Base-by-base conservation (phyloP, 192 early-diverging fungal species). In the Coemansia sp. region DNA sequence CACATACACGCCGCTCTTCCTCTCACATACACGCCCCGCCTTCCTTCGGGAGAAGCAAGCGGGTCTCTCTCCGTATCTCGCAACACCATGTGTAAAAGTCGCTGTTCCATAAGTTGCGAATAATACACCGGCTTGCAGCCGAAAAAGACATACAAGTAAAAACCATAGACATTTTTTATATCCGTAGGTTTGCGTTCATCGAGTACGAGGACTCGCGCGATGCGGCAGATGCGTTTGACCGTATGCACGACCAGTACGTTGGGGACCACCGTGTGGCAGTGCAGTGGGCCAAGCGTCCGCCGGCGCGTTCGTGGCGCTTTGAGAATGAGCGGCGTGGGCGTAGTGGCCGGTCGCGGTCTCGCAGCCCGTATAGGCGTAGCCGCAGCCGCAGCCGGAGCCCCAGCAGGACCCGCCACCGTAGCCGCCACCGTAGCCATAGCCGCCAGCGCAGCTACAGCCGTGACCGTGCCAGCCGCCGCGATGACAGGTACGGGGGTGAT, bases 161-260 rank as follows among this genome's bases (percentile, higher is more conserved):
- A 18, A 43, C 20, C 22, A 21, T 41, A 41, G 23, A 41, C 22
- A 22, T 12, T 9, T 18, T n/a, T n/a, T n/a, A n/a, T n/a, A n/a
- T n/a, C n/a, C n/a, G n/a, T 59, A 92, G 88, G 34, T 95, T 87
- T 78, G 92, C 94, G 11, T 97, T 95, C 82, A 85, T 95, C 33
- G 94, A 97, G 78, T 95, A 85, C 67, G 90, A 93, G 55, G 88
- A 95, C 61, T 67, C 78, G 50, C 77, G 87, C 37, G 94, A 98
- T 61, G 89, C 90, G 18, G 87, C 83, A 16, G 92, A 95, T 61
- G 92, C 94, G n/a, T 91, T 82, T 49, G 78, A 91, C 56, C 89
- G 89, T 31, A 90, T 98, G 91, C 91, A 90, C 56, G 86, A 86
- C 37, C 55, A 82, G 47, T 75, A 81, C 26, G 58, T 97, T 22